Base-by-base conservation (phyloP, 441 rosid species). In the Populus trichocarpa region DNA sequence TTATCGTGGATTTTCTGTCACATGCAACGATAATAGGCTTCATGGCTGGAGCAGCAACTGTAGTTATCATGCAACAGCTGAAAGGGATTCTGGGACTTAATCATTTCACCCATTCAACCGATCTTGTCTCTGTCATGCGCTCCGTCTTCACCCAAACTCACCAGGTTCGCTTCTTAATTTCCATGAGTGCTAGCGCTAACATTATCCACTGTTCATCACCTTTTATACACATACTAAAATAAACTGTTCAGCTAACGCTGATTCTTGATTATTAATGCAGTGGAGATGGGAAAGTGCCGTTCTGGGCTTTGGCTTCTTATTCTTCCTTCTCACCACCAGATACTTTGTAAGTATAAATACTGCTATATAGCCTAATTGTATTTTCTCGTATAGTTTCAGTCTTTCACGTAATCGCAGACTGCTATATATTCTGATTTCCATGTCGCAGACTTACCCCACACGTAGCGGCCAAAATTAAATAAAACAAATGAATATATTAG, bases 271-370 rank as follows among this genome's bases (percentile, higher is more conserved):
- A 8, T 82, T 53, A 26, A 81, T 73, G 83, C 90, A 95, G 99
- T 95, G 99, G 98, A 84, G 97, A 88, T 95, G 98, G 99, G 98
- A 95, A 85, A 93, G 97, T 84, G 93, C 87, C 1, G 90, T 95
- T 30, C 81, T 95, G 78, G 98, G 97, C 7, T 83, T 86, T 80
- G 81, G 92, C 85, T 95, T 95, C 84, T 92, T 95, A 63, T 87
- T 93, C 88, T 95, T 92, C 83, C 97, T 95, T 72, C 88, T 93
- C 33, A 70, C 80, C 79, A 86, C 98, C 36, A 88, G 78, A 89
- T 87, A 82, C 80, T 88, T 93, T 46, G 99, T 93, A 86, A 88
- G 96, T 82, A 59, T 20, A 23, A 26, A 30, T 30, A 30, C 32
- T 30, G 32, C 46, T 50, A 50, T 14, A 50, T 50, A 50, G 57